Conservation (phyloP, 805 yeast species). For the Pichia phayaonensis region DNA sequence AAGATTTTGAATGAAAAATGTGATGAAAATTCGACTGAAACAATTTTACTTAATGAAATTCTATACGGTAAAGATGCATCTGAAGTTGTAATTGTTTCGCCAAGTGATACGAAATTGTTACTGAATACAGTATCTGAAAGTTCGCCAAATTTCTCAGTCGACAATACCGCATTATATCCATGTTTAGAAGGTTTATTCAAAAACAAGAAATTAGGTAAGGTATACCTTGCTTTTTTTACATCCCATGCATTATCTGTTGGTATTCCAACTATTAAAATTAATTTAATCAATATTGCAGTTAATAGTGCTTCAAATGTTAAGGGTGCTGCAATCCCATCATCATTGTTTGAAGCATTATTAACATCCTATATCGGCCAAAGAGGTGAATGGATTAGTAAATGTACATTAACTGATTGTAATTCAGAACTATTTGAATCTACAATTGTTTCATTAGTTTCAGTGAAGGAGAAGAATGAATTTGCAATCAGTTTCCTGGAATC, state of each 20-base stretch:
- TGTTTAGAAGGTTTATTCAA: slow-evolving; percentile 29
- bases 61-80: slow-evolving; percentile 48
- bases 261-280: slow-evolving; percentile 49
- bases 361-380: slow-evolving; percentile 41
- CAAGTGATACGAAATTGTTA: slow-evolving; percentile 53
- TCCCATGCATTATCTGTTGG: slow-evolving; percentile 53
- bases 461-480: slow-evolving; percentile 47
- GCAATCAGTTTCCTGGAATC: slow-evolving; percentile 56
- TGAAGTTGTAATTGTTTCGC: slow-evolving; percentile 49
- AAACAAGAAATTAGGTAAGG: slow-evolving; percentile 49
- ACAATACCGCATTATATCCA: slow-evolving; percentile 38
- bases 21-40: slow-evolving; percentile 26
- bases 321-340: slow-evolving; percentile 38
- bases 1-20: slow-evolving; percentile 23
- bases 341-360: slow-evolving; percentile 39
- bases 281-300: slow-evolving; percentile 40
- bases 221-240: slow-evolving; percentile 56
- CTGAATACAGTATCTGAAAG: slow-evolving; percentile 32
- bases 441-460: slow-evolving; percentile 52
- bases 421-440: slow-evolving; percentile 48
- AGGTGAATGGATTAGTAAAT: slow-evolving; percentile 34
- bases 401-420: slow-evolving; percentile 42
- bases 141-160: slow-evolving; percentile 40
- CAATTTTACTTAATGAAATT: slow-evolving; percentile 41
- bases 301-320: slow-evolving; percentile 32